A percentile compares a stretch with the other conserved stretches of the same genome.
Evolutionary conservation across 192 early-diverging fungal species (phyloP).

Genomic region (Jimgerdemannia flammicorona): DNA sequence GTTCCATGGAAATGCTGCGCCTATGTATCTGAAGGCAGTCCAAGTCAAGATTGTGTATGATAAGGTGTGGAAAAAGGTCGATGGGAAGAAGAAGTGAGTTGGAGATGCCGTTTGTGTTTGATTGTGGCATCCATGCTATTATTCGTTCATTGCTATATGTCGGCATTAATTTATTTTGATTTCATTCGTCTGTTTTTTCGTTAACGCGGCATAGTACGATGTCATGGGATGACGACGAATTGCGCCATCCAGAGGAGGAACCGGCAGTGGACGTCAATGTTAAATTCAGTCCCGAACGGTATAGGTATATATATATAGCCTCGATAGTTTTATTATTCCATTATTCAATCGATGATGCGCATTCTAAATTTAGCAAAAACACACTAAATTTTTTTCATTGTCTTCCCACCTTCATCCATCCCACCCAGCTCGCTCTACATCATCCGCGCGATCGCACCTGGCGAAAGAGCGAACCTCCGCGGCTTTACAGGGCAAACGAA

Average conservation of each 20-base stretch:
- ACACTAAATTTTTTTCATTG: not conserved
- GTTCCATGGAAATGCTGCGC: constrained; percentile 20
- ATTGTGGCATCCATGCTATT: not conserved
- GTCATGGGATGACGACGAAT: not conserved
- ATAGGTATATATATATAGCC: not conserved
- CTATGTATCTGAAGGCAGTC: constrained; percentile 16
- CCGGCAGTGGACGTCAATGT: not conserved
- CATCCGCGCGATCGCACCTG: constrained; percentile 9
- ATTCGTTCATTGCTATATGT: not conserved
- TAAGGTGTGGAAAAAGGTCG: not conserved
- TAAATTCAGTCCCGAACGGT: not conserved
- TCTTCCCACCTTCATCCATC: not conserved
- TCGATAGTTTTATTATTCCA: no score
- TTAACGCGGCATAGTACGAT: not conserved
- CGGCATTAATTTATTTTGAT: not conserved
- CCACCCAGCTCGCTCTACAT: constrained; percentile 10
- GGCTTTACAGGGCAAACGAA: not conserved
- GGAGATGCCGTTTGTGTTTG: not conserved
- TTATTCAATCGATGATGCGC: no score
- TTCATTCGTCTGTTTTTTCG: not conserved
- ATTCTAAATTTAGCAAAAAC: no score
- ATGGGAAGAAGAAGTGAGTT: not conserved
- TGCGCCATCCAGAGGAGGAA: not conserved
- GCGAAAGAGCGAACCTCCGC: not conserved
- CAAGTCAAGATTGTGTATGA: not conserved